Evolutionary conservation across 306 rosid species (phyloP).

Genomic region (Crotalaria pallida): DNA sequence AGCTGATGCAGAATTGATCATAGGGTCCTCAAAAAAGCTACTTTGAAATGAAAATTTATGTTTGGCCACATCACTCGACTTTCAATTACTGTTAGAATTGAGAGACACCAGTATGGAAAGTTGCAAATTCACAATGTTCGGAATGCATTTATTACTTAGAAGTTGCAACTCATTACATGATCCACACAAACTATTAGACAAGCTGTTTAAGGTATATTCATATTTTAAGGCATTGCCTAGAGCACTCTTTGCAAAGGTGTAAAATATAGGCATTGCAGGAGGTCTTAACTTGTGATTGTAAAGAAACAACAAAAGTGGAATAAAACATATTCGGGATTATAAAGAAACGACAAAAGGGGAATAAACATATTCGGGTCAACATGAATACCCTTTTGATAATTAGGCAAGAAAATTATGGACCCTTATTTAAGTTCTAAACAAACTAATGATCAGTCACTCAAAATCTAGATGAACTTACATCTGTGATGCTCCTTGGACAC

Average conservation of each 20-base stretch:
- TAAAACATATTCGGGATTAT: too few relatives aligned
- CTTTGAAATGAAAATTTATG: not conserved
- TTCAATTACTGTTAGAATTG: not conserved
- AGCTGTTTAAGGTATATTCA: not conserved
- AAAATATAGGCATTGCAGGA: too few relatives aligned
- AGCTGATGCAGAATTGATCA: not conserved
- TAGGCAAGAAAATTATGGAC: conserved; percentile 1
- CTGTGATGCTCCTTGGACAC: conserved; percentile 66
- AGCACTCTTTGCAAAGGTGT: too few relatives aligned
- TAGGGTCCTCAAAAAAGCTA: not conserved
- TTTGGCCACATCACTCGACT: not conserved
- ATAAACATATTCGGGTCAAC: not conserved
- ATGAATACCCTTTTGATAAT: not conserved
- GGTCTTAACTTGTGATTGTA: too few relatives aligned
- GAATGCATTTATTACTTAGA: not conserved
- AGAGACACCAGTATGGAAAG: not conserved
- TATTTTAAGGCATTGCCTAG: not conserved
- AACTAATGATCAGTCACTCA: not conserved
- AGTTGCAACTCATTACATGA: not conserved
- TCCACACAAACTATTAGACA: not conserved
- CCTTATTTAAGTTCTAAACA: not conserved
- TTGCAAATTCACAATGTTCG: not conserved
- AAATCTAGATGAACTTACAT: conserved; percentile 44
- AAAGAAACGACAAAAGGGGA: not conserved
- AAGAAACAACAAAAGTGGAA: too few relatives aligned